These are phyloP conservation scores for Candida gorgasii DNA, from an alignment of 805 yeast species.

Conservation along the genomic window DNA sequence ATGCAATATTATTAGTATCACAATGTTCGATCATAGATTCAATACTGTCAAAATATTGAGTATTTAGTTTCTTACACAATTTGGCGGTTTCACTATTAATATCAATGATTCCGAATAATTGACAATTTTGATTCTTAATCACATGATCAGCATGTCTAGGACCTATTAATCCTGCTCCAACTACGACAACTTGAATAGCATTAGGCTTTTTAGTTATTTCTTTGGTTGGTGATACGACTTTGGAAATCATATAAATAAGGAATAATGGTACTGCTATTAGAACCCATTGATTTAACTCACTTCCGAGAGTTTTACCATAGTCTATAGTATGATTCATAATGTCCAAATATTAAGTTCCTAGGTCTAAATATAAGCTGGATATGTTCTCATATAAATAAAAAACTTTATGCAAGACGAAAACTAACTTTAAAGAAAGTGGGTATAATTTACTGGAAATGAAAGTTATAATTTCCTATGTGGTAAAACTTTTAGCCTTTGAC, in stretches of 20 bases:
- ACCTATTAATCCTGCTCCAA: conserved; percentile 44
- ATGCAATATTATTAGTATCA: conserved; percentile 15
- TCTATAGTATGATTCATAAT: not conserved
- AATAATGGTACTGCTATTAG: not conserved
- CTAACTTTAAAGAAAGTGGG: not conserved
- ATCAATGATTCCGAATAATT: conserved; percentile 35
- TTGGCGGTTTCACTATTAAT: conserved; percentile 23
- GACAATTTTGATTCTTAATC: conserved; percentile 22
- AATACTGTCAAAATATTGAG: conserved; percentile 24
- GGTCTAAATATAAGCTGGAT: too few relatives aligned
- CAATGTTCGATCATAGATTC: conserved; percentile 25
- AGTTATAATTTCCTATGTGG: conserved; percentile 1
- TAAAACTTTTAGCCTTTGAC: conserved; percentile 5
- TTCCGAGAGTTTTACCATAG: not conserved
- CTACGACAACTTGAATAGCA: conserved; percentile 10
- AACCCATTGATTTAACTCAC: not conserved
- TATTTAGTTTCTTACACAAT: conserved; percentile 24
- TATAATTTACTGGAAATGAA: too few relatives aligned
- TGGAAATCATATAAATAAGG: not conserved
- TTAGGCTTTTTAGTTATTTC: not conserved
- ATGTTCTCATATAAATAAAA: too few relatives aligned
- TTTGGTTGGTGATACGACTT: not conserved
- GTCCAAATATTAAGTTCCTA: too few relatives aligned
- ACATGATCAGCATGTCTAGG: conserved; percentile 41
- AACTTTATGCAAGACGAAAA: not conserved